Base-by-base conservation (phyloP, 2,329 filamentous ascomycete genomes). In the Zymoseptoria tritici region DNA sequence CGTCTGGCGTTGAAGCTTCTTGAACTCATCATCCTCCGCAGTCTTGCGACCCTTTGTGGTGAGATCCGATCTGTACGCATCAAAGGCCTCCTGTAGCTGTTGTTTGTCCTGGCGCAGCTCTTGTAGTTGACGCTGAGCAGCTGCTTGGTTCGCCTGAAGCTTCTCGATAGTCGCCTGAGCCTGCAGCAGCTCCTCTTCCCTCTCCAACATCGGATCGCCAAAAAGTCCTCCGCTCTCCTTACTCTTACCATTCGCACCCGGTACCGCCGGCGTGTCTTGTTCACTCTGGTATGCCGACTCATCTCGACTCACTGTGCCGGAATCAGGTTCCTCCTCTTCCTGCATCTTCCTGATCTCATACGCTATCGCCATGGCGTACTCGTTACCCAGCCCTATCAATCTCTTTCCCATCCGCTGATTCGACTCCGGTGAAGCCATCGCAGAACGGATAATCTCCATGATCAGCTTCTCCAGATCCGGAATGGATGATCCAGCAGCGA, bases 141-240 rank as follows among this genome's bases (percentile, higher is more conserved):
- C 74, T 4, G 63, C 67, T 52, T 79, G 68, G 57, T 75, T 75
- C 2, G 69, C 71, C 60, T 77, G 74, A 31, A 81, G 63, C 31
- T 76, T 74, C 57, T 76, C 71, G 55, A 78, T 76, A 22, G 77
- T 76, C 56, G 77, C 76, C 63, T 78, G 78, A 7, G 78, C 78
- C 62, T 78, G 75, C 60, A 81, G 75, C 5, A 81, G 67, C 60
- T 78, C 76, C 58, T 79, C 79, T 63, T 81, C 79, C 55, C 77
- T 75, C 67, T 81, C 78, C 42, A 81, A 68, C 58, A 78, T 74
- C 4, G 75, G 74, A 64, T 80, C 78, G 29, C 77, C 63, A 57
- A 71, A 73, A 58, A 58, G 50, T 46, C 64, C 67, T n/a, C 62
- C 57, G 21, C 64, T 57, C 58, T 61, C 52, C 49, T 60, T 62